phyloP scores from a whole-genome alignment of 1,284 basidiomycete species.

The Anthracocystis panici-leucophaei region DNA sequence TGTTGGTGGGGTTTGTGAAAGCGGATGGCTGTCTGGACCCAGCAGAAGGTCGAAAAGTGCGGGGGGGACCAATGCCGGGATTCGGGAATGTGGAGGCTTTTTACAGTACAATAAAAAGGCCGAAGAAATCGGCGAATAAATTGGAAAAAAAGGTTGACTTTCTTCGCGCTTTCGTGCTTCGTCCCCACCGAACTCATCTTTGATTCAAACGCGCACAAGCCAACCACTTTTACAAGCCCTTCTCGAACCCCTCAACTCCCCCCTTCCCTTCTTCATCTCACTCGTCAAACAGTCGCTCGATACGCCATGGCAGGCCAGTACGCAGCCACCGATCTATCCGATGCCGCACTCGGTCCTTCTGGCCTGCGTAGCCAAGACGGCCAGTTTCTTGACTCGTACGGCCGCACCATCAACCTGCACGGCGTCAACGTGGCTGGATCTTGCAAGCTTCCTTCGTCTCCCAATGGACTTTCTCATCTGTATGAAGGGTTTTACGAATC shows the following conservation, averaged over 20 bases:
- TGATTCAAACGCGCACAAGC: slow-evolving; percentile 7
- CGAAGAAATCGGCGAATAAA: slow-evolving; percentile 15
- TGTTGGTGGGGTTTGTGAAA: background rate
- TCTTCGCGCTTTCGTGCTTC: background rate
- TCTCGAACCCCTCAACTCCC: background rate
- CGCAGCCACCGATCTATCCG: slow-evolving; percentile 57
- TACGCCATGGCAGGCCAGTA: slow-evolving; percentile 20
- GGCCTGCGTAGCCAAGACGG: slow-evolving; percentile 35
- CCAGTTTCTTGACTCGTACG: slow-evolving; percentile 65
- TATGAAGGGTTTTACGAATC: slow-evolving; percentile 62
- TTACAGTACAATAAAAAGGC: background rate
- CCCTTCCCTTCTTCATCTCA: background rate
- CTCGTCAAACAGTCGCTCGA: background rate
- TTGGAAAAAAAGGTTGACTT: background rate
- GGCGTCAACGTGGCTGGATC: slow-evolving; percentile 70
- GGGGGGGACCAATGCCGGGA: slow-evolving; percentile 7
- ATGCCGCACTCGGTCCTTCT: slow-evolving; percentile 41
- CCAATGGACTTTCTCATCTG: slow-evolving; percentile 51
- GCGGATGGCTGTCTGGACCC: background rate
- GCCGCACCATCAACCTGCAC: slow-evolving; percentile 68
- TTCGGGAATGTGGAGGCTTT: slow-evolving; percentile 34
- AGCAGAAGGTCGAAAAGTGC: background rate
- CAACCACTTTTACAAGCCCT: background rate
- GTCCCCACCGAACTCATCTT: slow-evolving; percentile 2
- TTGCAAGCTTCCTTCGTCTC: slow-evolving; percentile 65